phyloP scores from a whole-genome alignment of 129 eudicot species.

The Helichrysum umbraculigerum region DNA sequence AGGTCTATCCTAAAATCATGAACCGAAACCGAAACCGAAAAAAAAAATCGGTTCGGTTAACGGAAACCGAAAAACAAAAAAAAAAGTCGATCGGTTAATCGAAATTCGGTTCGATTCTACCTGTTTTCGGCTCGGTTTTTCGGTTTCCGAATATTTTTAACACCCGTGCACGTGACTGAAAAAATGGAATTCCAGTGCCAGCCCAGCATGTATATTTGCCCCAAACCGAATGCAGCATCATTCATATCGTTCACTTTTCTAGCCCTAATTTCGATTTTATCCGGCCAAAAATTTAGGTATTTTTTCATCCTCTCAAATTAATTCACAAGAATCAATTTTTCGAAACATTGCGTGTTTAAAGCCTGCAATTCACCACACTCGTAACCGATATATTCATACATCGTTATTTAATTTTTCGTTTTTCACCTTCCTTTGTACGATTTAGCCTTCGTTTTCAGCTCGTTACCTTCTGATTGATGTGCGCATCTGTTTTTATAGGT shows the following conservation, averaged over 20 bases:
- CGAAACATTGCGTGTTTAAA: neutral
- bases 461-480: neutral
- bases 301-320: neutral
- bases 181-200: neutral
- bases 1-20: too few species aligned
- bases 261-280: neutral
- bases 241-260: neutral
- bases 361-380: neutral
- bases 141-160: too few species aligned
- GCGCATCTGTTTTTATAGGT: neutral
- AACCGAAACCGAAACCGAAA: too few species aligned
- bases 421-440: neutral
- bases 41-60: too few species aligned
- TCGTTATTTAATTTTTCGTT: neutral
- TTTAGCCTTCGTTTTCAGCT: neutral
- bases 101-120: too few species aligned
- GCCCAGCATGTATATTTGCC: neutral
- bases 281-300: neutral
- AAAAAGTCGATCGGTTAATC: too few species aligned
- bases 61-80: too few species aligned
- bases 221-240: neutral
- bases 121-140: too few species aligned
- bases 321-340: neutral
- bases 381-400: neutral
- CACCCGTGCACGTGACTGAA: conserved; percentile 11